Evolutionary conservation across 2,329 filamentous ascomycete species (phyloP).

Genomic region (Amesomyces nigricolor): DNA sequence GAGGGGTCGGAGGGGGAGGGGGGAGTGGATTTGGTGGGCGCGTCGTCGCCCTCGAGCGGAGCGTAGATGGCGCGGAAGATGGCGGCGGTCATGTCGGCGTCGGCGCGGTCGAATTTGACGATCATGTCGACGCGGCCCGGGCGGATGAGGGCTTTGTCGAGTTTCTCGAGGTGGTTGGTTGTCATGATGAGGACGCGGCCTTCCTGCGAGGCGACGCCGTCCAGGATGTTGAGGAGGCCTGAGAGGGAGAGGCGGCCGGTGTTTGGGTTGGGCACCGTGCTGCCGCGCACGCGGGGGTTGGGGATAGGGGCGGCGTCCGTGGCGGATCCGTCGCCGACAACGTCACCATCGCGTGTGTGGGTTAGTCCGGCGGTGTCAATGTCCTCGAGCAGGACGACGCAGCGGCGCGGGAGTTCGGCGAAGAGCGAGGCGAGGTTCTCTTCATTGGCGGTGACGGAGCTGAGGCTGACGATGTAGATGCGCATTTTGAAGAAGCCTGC

Average conservation of each 20-base stretch:
- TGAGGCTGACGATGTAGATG: slow-evolving; percentile 67
- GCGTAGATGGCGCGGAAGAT: slow-evolving; percentile 57
- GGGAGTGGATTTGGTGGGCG: not conserved
- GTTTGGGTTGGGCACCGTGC: slow-evolving; percentile 19
- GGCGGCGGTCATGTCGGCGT: slow-evolving; percentile 45
- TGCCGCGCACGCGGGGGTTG: not conserved
- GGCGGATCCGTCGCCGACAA: slow-evolving; percentile 14
- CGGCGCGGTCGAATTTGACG: slow-evolving; percentile 51
- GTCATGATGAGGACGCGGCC: slow-evolving; percentile 61
- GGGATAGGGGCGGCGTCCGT: not conserved
- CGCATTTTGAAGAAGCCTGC: slow-evolving; percentile 65
- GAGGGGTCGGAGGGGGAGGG: not conserved
- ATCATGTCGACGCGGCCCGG: slow-evolving; percentile 58
- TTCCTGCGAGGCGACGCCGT: slow-evolving; percentile 63
- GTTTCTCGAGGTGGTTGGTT: slow-evolving; percentile 57
- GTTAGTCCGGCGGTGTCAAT: slow-evolving; percentile 69
- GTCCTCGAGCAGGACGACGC: slow-evolving; percentile 70
- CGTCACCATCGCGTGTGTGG: slow-evolving; percentile 44
- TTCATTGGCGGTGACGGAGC: slow-evolving; percentile 56
- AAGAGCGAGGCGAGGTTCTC: slow-evolving; percentile 62
- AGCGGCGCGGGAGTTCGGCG: slow-evolving; percentile 59
- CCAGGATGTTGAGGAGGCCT: slow-evolving; percentile 73
- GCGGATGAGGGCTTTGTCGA: slow-evolving; percentile 57
- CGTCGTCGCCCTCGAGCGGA: slow-evolving; percentile 44
- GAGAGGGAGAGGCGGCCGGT: slow-evolving; percentile 58